Base-by-base conservation (phyloP, 768 basidiomycete species). In the Boletus sp. region DNA sequence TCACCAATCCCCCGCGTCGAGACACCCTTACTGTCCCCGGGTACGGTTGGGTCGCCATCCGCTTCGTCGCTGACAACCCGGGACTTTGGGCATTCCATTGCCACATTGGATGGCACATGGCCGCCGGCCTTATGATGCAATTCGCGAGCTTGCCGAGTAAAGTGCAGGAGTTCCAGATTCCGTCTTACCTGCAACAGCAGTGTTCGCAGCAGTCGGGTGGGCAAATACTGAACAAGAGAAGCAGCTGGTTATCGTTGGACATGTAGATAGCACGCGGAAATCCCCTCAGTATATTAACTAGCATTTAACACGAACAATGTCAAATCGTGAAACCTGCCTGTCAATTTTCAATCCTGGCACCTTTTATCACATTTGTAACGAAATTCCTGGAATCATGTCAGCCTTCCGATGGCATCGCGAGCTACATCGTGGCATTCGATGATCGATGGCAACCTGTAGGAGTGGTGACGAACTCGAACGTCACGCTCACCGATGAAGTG, bases 401-500 rank as follows among this genome's bases (percentile, higher is more conserved):
- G n/a, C n/a, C n/a, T n/a, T n/a, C n/a, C n/a, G n/a, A n/a, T n/a
- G n/a, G n/a, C n/a, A n/a, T n/a, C n/a, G n/a, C n/a, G n/a, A n/a
- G n/a, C n/a, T n/a, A n/a, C 54, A 33, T 46, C 52, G 18, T 57
- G 56, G 11, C 6, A 18, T 37, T 40, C 17, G 42, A 35, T 48
- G 12, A 58, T 41, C n/a, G 32, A 64, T 18, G 33, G n/a, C 36
- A 9, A 14, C 55, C 45, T 14, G 20, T 44, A 91, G 89, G 83
- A 17, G 64, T 91, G 47, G 77, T 86, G 40, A 83, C 82, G 2
- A 69, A 78, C 40, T 83, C 83, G 20, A 88, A 87, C 64, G 78
- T 91, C 35, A 78, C 82, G 15, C 72, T 92, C 59, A 72, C 73
- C 10, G 83, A 89, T 64, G 69, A 86, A 47, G 75, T 84, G 8